Evolutionary conservation across 306 rosid species (phyloP), one percentile per base, ranked within the genome.

Genomic region (Aeschynomene evenia): DNA sequence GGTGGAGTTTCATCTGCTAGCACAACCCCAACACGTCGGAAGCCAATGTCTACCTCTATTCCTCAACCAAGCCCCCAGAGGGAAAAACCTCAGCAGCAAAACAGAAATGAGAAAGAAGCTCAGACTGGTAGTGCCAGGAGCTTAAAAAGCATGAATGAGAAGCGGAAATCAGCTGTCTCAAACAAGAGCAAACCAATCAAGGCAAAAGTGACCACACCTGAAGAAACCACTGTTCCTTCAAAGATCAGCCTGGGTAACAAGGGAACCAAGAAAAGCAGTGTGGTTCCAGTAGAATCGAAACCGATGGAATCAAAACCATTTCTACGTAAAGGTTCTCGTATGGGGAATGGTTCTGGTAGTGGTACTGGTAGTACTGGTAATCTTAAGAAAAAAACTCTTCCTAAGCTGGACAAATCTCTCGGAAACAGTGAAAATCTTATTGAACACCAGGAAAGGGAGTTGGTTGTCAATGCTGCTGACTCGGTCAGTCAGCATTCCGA

Each of bases 251-350:
- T 77, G 54, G 71, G 53, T 72, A 84, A 69, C 87, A 94, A 81
- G 90, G 87, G 77, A 71, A 77, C 95, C 67, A 88, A 84, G 89
- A 94, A 87, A 84, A 85, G 98, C 86, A 91, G 92, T 66, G 87
- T 91, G 73, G 98, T 94, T 51, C 98, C 98, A 14, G 77, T 94
- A 82, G 98, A 94, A 73, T 85, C 96, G 22, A 94, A 88, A 81
- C 90, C 98, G n/a, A n/a, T 94, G 83, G 98, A 94, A 73, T 85
- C 96, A 26, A 94, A 88, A 81, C 90, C 98, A 59, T 87, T 85
- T 84, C 87, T 88, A 13, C 96, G 92, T 1, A 94, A 88, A 82
- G 90, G 97, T 85, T 84, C 96, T 43, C 81, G 92, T 78, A 69
- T 71, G 68, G 78, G 76, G 40, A 61, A 80, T 29, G 86, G 83